Conservation (phyloP, 2,329 filamentous ascomycete species). For the Beauveria medogensis region DNA sequence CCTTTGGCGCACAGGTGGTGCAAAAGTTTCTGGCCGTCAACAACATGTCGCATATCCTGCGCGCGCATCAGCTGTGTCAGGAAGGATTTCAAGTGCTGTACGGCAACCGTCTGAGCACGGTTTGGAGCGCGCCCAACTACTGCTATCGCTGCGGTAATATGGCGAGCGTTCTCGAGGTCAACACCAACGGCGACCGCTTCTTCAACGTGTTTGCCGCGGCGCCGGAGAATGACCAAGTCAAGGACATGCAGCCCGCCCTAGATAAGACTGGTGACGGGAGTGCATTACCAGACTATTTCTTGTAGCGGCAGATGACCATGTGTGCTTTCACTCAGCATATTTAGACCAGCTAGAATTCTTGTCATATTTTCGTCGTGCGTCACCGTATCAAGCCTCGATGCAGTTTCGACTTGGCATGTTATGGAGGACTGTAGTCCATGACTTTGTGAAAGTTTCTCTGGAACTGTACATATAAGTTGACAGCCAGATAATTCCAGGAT, state of each 20-base stretch:
- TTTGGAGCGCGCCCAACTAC: slow-evolving; percentile 97
- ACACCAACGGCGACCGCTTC: slow-evolving; percentile 82
- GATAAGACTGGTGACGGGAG: slow-evolving; percentile 62
- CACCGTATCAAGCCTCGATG: background rate
- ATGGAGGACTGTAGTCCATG: background rate
- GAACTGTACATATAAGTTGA: background rate
- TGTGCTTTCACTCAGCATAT: background rate
- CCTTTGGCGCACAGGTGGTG: slow-evolving; percentile 94
- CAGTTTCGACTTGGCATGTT: background rate
- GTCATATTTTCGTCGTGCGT: background rate
- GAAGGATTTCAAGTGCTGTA: slow-evolving; percentile 97
- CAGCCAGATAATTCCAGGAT: slow-evolving; percentile 1
- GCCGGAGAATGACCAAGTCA: slow-evolving; percentile 87
- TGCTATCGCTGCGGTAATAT: slow-evolving; percentile 95
- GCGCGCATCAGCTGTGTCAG: slow-evolving; percentile 97
- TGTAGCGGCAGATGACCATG: slow-evolving; percentile 34
- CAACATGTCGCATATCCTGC: slow-evolving; percentile 92
- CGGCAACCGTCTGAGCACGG: slow-evolving; percentile 87
- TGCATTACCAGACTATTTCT: slow-evolving; percentile 63
- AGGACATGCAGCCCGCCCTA: slow-evolving; percentile 70
- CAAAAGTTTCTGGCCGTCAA: slow-evolving; percentile 98
- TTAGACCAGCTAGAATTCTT: background rate
- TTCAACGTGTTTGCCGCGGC: slow-evolving; percentile 98
- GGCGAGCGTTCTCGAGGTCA: slow-evolving; percentile 93
- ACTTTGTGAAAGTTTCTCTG: background rate